Percentiles rank a stretch among this genome's conserved stretches.
phyloP scores from a whole-genome alignment of 208 protist genomes.

The Phytomonas sp. region DNA sequence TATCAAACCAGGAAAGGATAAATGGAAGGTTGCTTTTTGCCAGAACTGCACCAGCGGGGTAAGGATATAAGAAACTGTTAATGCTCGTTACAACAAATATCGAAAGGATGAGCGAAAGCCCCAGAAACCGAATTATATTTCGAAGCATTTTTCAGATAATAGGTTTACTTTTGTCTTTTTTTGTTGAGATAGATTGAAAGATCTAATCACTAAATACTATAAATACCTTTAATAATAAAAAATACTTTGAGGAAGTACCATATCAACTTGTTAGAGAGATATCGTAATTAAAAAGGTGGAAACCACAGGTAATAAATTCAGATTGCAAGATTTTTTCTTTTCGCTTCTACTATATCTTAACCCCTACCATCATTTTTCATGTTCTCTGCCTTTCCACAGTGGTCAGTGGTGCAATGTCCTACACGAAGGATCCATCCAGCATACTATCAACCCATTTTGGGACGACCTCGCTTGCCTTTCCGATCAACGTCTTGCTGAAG shows the following conservation, averaged over 20 bases:
- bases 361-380: too few relatives aligned
- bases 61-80: constrained; percentile 36
- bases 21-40: constrained; percentile 62
- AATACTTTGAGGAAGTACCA: constrained; percentile 6
- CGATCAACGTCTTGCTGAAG: constrained; percentile 45
- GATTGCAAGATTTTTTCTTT: not conserved
- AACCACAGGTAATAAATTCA: constrained; percentile 1
- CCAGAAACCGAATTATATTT: constrained; percentile 47
- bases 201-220: constrained; percentile 3
- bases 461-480: constrained; percentile 42
- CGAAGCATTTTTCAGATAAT: constrained; percentile 22
- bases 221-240: constrained; percentile 10
- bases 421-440: constrained; percentile 12
- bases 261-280: not conserved
- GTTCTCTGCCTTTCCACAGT: too few relatives aligned
- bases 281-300: not conserved
- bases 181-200: constrained; percentile 1
- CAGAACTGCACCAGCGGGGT: constrained; percentile 30
- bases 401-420: too few relatives aligned
- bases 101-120: constrained; percentile 43
- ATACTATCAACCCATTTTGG: constrained; percentile 44
- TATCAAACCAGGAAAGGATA: constrained; percentile 22
- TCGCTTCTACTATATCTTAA: not conserved
- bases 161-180: constrained; percentile 7
- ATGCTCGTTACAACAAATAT: constrained; percentile 52